Evolutionary conservation across 495 filamentous ascomycete genomes (phyloP).

Genomic region (Penicillium parvum): DNA sequence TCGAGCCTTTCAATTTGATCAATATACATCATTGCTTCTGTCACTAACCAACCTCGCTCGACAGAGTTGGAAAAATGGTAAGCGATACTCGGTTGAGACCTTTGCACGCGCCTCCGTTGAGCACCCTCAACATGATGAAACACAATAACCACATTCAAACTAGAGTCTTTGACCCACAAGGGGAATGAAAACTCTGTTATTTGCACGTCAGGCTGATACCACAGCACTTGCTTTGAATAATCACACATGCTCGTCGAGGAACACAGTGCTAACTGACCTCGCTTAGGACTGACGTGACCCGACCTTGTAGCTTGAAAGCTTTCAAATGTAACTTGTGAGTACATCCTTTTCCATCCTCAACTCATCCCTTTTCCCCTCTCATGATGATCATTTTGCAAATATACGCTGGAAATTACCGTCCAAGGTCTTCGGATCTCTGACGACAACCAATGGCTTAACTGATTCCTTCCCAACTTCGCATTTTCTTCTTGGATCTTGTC

Average conservation of each 20-base stretch:
- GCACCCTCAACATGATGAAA: conserved; percentile 56
- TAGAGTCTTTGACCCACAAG: conserved; percentile 98
- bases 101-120: conserved; percentile 5
- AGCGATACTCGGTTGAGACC: conserved; percentile 3
- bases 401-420: conserved; percentile 99
- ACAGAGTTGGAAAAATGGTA: conserved; percentile 16
- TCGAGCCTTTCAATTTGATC: neutral
- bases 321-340: conserved; percentile 26
- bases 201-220: conserved; percentile 98
- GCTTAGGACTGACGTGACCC: conserved; percentile 17
- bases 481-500: no score
- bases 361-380: conserved; percentile 7
- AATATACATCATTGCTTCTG: neutral
- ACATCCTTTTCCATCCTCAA: neutral
- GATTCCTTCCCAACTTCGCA: conserved; percentile 37
- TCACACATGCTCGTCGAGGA: conserved; percentile 11
- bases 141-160: conserved; percentile 84
- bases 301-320: neutral
- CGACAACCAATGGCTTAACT: conserved; percentile 89
- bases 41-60: conserved; percentile 1
- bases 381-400: conserved; percentile 71
- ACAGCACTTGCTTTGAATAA: conserved; percentile 13
- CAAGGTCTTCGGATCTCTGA: conserved; percentile 72
- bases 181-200: conserved; percentile 88
- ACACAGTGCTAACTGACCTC: conserved; percentile 27